Conservation (phyloP, 768 basidiomycete genomes). For the Suillus cothurnatus region DNA sequence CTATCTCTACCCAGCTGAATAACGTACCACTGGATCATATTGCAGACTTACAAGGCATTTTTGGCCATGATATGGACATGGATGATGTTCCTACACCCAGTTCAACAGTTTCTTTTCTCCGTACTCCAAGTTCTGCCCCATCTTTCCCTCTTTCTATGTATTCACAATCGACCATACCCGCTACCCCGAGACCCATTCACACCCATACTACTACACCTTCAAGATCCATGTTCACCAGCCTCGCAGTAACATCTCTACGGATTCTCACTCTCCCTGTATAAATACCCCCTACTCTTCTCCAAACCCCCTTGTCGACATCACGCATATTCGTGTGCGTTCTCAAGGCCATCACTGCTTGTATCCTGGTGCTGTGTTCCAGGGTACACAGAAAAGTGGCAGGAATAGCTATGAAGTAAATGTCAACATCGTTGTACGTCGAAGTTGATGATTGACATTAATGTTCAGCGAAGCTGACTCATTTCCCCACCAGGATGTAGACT, state of each 20-base stretch:
- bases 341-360: conserved; percentile 79
- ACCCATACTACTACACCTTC: conserved; percentile 13
- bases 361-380: conserved; percentile 86
- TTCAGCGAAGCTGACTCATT: conserved; percentile 5
- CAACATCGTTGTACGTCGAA: conserved; percentile 77
- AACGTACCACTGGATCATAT: conserved; percentile 19
- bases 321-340: conserved; percentile 71
- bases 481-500: conserved; percentile 79
- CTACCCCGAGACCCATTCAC: conserved; percentile 17
- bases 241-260: not conserved
- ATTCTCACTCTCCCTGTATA: conserved; percentile 10
- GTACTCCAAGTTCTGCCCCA: not conserved
- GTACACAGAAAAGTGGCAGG: conserved; percentile 92
- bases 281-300: conserved; percentile 32
- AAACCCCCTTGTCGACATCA: conserved; percentile 73
- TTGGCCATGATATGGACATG: conserved; percentile 41
- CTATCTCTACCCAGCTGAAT: conserved; percentile 13
- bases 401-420: conserved; percentile 95
- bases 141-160: conserved; percentile 3
- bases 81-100: conserved; percentile 18
- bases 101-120: not conserved
- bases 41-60: conserved; percentile 23
- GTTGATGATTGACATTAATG: conserved; percentile 7
- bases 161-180: not conserved
- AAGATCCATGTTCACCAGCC: conserved; percentile 4